Percentiles rank a stretch among this genome's conserved stretches.
These are phyloP conservation scores for Mycena pura DNA, from an alignment of 768 basidiomycete genomes.

Conservation along the genomic window DNA sequence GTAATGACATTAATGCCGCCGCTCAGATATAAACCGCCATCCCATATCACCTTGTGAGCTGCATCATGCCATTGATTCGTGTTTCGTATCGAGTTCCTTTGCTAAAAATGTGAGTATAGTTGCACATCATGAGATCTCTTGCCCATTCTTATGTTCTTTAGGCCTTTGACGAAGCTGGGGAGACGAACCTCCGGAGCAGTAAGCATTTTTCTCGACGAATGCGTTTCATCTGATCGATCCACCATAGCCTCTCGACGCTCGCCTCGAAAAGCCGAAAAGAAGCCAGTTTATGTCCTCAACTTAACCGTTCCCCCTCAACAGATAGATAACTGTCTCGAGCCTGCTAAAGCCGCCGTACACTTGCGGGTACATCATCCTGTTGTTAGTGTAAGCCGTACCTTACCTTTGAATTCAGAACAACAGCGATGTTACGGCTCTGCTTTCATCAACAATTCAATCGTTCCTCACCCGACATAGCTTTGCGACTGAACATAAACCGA, in stretches of 20 bases:
- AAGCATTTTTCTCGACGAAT: conserved; percentile 20
- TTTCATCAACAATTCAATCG: conserved; percentile 62
- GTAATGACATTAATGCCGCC: background rate
- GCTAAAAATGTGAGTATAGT: conserved; percentile 65
- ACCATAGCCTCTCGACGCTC: conserved; percentile 66
- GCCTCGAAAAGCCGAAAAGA: conserved; percentile 79
- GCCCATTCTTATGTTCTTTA: conserved; percentile 34
- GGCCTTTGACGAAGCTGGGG: conserved; percentile 74
- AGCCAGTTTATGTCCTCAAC: conserved; percentile 85
- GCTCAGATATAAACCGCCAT: conserved; percentile 80
- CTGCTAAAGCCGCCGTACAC: conserved; percentile 72
- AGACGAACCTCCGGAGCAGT: conserved; percentile 55
- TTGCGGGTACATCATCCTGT: conserved; percentile 59
- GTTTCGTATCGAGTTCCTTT: conserved; percentile 75
- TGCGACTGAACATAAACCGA: conserved; percentile 28
- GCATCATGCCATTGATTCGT: conserved; percentile 68
- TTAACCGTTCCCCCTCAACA: conserved; percentile 67
- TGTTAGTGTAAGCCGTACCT: conserved; percentile 16
- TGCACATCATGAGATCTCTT: background rate
- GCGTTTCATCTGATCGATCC: conserved; percentile 22
- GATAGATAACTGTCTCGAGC: conserved; percentile 82
- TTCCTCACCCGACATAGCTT: conserved; percentile 76
- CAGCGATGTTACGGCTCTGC: conserved; percentile 57
- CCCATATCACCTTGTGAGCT: conserved; percentile 70
- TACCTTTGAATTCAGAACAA: conserved; percentile 55